phyloP scores from a whole-genome alignment of 352 stramenopile genomes.

The Phytophthora boehmeriae region DNA sequence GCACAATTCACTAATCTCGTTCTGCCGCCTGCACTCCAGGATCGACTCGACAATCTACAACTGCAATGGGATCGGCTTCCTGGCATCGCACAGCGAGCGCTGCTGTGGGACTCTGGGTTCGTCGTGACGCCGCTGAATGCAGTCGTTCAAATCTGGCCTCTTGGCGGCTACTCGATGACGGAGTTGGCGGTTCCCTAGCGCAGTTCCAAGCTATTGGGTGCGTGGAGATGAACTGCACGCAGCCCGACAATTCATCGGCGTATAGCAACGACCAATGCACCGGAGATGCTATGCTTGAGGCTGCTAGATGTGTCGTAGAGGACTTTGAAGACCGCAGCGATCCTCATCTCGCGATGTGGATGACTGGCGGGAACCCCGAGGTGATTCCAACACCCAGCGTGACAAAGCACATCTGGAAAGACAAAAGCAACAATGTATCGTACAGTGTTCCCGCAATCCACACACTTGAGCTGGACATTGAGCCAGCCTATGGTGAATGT shows the following conservation, averaged over 20 bases:
- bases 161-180: constrained; percentile 22
- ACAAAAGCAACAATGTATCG: constrained; percentile 4
- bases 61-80: constrained; percentile 19
- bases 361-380: constrained; percentile 28
- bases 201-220: constrained; percentile 23
- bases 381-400: constrained; percentile 16
- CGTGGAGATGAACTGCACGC: constrained; percentile 22
- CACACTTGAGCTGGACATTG: constrained; percentile 9
- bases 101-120: constrained; percentile 39
- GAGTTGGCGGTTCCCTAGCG: constrained; percentile 26
- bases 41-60: constrained; percentile 9
- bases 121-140: constrained; percentile 13
- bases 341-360: constrained; percentile 32
- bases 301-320: constrained; percentile 20
- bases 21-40: constrained; percentile 3
- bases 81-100: constrained; percentile 27
- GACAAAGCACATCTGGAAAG: constrained; percentile 14
- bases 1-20: constrained; percentile 3
- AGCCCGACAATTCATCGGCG: constrained; percentile 5
- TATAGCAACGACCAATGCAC: constrained; percentile 29
- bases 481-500: constrained; percentile 23
- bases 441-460: constrained; percentile 32
- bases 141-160: constrained; percentile 31
- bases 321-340: constrained; percentile 2
- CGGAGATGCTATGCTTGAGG: constrained; percentile 22